Conservation (phyloP, 2,329 filamentous ascomycete genomes). For the Aspergillus ochraceoroseus region DNA sequence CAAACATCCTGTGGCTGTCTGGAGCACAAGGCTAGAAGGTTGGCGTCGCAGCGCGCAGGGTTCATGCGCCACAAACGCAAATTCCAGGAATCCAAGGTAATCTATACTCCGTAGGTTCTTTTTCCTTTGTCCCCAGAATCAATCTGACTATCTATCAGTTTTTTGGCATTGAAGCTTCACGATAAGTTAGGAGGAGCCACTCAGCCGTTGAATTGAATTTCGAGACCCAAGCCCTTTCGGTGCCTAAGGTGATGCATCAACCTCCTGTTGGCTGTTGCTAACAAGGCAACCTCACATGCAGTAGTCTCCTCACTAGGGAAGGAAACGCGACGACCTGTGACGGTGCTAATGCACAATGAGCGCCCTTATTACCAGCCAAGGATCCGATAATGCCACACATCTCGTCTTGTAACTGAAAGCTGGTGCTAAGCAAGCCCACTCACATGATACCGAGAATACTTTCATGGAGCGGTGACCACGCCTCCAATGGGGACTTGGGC, state of each 20-base stretch:
- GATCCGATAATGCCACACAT: conserved; percentile 8
- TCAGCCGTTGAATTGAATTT: conserved; percentile 3
- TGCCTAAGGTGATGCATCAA: conserved; percentile 20
- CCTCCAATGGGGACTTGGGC: neutral
- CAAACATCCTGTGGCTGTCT: too few species aligned
- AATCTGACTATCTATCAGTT: conserved; percentile 3
- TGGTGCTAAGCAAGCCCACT: conserved; percentile 7
- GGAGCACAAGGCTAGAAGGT: too few species aligned
- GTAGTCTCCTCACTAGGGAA: conserved; percentile 12
- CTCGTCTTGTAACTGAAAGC: neutral
- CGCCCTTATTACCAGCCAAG: conserved; percentile 6
- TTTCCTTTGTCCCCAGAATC: conserved; percentile 1
- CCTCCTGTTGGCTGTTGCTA: conserved; percentile 4
- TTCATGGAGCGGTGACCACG: conserved; percentile 11
- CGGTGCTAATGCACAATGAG: conserved; percentile 20
- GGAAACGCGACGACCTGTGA: conserved; percentile 11
- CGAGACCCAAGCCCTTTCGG: conserved; percentile 1
- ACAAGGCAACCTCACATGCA: conserved; percentile 21
- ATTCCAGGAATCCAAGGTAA: conserved; percentile 13
- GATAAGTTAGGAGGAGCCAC: neutral
- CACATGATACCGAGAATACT: conserved; percentile 1
- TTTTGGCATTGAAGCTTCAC: conserved; percentile 1
- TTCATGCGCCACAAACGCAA: conserved; percentile 7
- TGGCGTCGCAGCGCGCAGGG: neutral
- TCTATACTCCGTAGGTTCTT: neutral